Base-by-base conservation (phyloP, 768 basidiomycete species). In the Auricularia sp. region DNA sequence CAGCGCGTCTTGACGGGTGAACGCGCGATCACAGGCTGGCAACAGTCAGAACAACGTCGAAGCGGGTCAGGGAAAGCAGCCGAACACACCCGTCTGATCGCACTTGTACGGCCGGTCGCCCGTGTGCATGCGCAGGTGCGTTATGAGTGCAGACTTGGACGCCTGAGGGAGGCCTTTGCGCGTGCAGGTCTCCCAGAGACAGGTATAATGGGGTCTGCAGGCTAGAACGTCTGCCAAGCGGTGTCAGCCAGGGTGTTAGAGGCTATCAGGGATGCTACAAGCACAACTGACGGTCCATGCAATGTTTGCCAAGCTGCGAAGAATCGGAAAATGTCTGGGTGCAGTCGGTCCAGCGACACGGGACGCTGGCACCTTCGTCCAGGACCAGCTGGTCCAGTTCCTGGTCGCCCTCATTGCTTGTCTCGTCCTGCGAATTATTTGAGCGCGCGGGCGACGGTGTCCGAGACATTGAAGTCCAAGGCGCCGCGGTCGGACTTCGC, bases 101-200 rank as follows among this genome's bases (percentile, higher is more conserved):
- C 94, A 98, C 29, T 83, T 86, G 71, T 94, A 97, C 0, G 94
- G 94, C 71, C 94, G 94, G 76, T 98, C 94, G 63, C 94, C 94
- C 0, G 94, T 96, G 73, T 98, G 94, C 11, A 89, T 91, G 37
- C 94, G 85, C 61, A 94, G 84, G 73, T 98, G 94, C 3, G 92
- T 91, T 65, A 94, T 86, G 59, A 98, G 83, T 4, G 94, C 92
- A 69, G 94, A 96, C 33, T 92, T 84, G 3, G 90, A 92, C 0
- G 90, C 91, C 73, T 97, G 94, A 1, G 88, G 82, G 62, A 94
- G 80, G 3, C 93, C 92, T 63, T 88, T 81, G 18, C 94, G 83
- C 21, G 78, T 77, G 76, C 94, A 98, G 3, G 85, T 86, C 21
- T 83, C 76, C 94, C 94, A 98, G 79, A 93, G 88, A 74, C 94